Evolutionary conservation across 164 flowering plant species (phyloP), one percentile per base, ranked within the genome.

Genomic region (Stephania cephalantha): DNA sequence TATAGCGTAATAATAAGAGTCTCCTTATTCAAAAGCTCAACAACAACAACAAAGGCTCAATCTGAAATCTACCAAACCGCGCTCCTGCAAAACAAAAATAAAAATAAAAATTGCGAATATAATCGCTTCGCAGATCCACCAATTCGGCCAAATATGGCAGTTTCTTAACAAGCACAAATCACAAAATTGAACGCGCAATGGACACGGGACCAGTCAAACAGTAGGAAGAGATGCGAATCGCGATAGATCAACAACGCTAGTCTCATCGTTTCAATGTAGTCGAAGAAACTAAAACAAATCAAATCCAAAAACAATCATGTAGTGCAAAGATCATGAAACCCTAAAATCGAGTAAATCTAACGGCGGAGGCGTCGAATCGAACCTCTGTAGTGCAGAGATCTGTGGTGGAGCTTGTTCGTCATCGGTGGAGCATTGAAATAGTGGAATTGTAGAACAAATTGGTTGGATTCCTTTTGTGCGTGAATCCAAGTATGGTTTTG

Each of bases 1-100:
- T 22, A 78, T 25, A 70, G 72, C 73, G 66, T 68, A 61, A 55
- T 50, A 17, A 17, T 6, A 45, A 46, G 48, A 31, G 55, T 68
- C 45, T 13, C 30, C 22, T 10, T 18, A 25, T 58, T 68, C 71
- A 69, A 58, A 12, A 66, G 46, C 29, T 25, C 25, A 25, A 25
- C 25, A 25, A 25, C 25, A 25, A 25, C 25, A 25, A 25, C 25
- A 25, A 25, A 25, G 25, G 25, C 25, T 25, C 25, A 25, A 25
- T 25, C 25, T 25, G 25, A 25, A 25, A 25, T 25, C 63, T n/a
- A 35, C 35, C 69, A 73, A 70, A 76, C 70, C 69, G 66, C 67
- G 69, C 46, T 70, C 77, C 82, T 80, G 77, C 75, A 74, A 68
- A 68, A 44, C 29, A 69, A 50, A 71, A 31, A 53, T 1, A 15